These are phyloP conservation scores for Hygrophila difformis DNA, from an alignment of 257 asterid species.

Conservation along the genomic window DNA sequence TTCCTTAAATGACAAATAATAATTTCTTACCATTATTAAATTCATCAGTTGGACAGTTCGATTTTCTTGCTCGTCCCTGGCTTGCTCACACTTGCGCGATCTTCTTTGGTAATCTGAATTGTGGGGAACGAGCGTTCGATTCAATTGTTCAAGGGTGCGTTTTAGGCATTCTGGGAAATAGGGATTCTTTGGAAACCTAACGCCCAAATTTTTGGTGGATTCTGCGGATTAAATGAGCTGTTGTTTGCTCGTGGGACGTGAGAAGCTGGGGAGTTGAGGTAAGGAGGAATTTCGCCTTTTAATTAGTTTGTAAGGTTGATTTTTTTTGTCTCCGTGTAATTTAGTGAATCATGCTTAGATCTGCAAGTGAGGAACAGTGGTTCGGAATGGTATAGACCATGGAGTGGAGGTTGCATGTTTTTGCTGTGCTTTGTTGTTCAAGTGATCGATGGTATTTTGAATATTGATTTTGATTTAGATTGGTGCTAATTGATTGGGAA, in stretches of 20 bases:
- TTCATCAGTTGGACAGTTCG: constrained; percentile 35
- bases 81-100: constrained; percentile 37
- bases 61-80: constrained; percentile 23
- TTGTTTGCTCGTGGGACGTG: constrained; percentile 39
- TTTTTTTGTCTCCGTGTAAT: constrained; percentile 7
- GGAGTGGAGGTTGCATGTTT: too few species aligned
- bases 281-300: neutral
- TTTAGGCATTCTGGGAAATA: constrained; percentile 31
- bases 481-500: neutral
- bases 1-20: constrained; percentile 33
- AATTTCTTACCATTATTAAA: constrained; percentile 33
- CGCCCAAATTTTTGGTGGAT: constrained; percentile 19
- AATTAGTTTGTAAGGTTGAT: neutral
- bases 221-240: constrained; percentile 25
- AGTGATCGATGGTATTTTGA: constrained; percentile 15
- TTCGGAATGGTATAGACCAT: constrained; percentile 19
- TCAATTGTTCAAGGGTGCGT: constrained; percentile 36
- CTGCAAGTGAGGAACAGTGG: constrained; percentile 32
- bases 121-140: constrained; percentile 23
- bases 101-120: constrained; percentile 37
- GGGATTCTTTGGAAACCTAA: constrained; percentile 21
- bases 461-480: constrained; percentile 1
- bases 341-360: constrained; percentile 37
- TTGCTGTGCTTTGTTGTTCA: constrained; percentile 16
- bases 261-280: constrained; percentile 26